Conservation (phyloP, 2,329 filamentous ascomycete genomes). For the Sarocladium brachiariae region DNA sequence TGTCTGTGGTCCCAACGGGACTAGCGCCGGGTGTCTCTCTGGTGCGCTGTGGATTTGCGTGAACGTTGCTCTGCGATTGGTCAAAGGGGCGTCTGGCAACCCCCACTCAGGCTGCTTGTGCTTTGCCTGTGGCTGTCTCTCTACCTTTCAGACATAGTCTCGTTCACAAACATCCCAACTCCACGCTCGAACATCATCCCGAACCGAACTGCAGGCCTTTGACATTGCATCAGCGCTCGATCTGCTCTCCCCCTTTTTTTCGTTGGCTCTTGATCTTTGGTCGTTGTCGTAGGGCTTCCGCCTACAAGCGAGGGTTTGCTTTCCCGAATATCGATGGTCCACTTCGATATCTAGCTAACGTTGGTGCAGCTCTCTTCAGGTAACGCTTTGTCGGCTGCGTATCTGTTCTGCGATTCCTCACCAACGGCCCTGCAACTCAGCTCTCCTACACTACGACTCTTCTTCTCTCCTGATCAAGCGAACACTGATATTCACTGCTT, state of each 20-base stretch:
- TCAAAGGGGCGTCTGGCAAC: not conserved
- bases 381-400: not conserved
- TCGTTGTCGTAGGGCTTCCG: no score
- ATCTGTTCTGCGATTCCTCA: no score
- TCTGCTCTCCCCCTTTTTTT: not conserved
- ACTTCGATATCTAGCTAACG: not conserved
- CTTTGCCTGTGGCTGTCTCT: not conserved
- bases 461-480: no score
- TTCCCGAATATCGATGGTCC: not conserved
- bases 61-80: not conserved
- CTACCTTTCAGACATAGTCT: not conserved
- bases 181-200: constrained; percentile 2
- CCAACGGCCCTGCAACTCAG: no score
- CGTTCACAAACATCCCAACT: not conserved
- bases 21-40: not conserved
- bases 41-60: not conserved
- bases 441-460: no score
- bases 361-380: not conserved
- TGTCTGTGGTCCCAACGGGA: not conserved
- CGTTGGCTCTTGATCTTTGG: not conserved
- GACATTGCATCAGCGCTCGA: not conserved
- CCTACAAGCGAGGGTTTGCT: no score
- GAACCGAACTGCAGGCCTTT: not conserved
- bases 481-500: no score
- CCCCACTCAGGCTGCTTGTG: not conserved